Conservation (phyloP, 805 yeast species). For the Barnettozyma pratensis region DNA sequence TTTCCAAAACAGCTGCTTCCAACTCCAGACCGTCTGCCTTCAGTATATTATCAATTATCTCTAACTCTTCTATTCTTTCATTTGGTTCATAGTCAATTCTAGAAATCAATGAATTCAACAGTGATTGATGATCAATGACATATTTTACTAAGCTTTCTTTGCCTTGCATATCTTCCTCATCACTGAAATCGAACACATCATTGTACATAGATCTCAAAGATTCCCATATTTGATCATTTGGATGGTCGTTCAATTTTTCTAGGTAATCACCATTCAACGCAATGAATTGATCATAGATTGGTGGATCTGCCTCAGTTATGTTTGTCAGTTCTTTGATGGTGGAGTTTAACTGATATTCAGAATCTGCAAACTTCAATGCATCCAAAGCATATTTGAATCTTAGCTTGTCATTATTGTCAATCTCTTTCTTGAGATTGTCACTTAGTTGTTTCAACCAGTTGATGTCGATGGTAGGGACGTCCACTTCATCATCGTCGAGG, state of each 20-base stretch:
- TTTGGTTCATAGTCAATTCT: background rate
- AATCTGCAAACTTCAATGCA: slow-evolving; percentile 16
- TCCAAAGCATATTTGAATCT: slow-evolving; percentile 11
- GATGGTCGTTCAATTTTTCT: slow-evolving; percentile 9
- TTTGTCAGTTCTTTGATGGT: slow-evolving; percentile 16
- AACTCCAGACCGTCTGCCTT: background rate
- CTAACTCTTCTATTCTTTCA: background rate
- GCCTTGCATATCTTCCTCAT: slow-evolving; percentile 4
- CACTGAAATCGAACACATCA: slow-evolving; percentile 16
- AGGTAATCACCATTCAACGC: background rate
- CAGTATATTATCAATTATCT: slow-evolving; percentile 1
- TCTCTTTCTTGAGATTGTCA: background rate
- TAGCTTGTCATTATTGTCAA: slow-evolving; percentile 8
- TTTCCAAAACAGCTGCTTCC: background rate
- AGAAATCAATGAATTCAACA: background rate
- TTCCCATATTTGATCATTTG: slow-evolving; percentile 17
- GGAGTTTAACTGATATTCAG: slow-evolving; percentile 13
- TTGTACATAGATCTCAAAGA: slow-evolving; percentile 9
- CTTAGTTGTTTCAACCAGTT: slow-evolving; percentile 14
- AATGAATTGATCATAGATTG: slow-evolving; percentile 7
- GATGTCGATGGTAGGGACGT: slow-evolving; percentile 5
- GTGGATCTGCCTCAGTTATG: slow-evolving; percentile 12
- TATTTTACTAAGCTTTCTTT: slow-evolving; percentile 3
- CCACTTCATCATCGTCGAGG: background rate
- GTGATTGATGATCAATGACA: background rate